Evolutionary conservation across 2,329 filamentous ascomycete genomes (phyloP), one percentile per base, ranked within the genome.

Genomic region (Ophiocordyceps robertsii): DNA sequence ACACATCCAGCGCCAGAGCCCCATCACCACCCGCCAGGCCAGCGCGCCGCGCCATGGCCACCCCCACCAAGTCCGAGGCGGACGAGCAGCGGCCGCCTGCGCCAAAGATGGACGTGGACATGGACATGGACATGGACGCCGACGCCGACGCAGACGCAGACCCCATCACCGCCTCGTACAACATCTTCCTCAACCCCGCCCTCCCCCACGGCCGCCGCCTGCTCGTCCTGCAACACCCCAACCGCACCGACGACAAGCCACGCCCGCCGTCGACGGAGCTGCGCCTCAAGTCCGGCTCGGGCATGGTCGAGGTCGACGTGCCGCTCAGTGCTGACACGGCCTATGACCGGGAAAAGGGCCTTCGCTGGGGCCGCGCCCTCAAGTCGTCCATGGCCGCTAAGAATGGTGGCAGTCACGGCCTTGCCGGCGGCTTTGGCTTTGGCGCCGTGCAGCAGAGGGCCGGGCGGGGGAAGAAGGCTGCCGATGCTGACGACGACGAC

Each of bases 261-360:
- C 64, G 66, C 11, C 54, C 63, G 38, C 61, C 75, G 19, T 84
- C 90, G 11, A 68, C 76, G 14, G 78, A 83, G 53, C 69, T 96
- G 54, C 86, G 90, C 51, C 68, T 95, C 59, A 98, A 96, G 67
- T 75, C 81, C 13, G 67, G 73, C 44, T 77, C 84, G 0, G 89
- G 89, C 43, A 84, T 95, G 65, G 70, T 95, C 44, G 92, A 98
- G 64, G 71, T 96, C 41, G 92, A 98, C 59, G 74, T 95, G n/a
- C 86, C 87, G 5, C 70, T 95, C 52, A 78, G 80, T 66, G 80
- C 79, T 47, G 68, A 70, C 43, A 61, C 60, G 46, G 82, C 85
- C 56, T 96, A 95, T 68, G 88, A 96, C 65, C 75, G 82, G 50
- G 74, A 76, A 50, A 88, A 90, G 65, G 90, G 87, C 39, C 66